Base-by-base conservation (phyloP, 306 rosid genomes). In the Senna tora region DNA sequence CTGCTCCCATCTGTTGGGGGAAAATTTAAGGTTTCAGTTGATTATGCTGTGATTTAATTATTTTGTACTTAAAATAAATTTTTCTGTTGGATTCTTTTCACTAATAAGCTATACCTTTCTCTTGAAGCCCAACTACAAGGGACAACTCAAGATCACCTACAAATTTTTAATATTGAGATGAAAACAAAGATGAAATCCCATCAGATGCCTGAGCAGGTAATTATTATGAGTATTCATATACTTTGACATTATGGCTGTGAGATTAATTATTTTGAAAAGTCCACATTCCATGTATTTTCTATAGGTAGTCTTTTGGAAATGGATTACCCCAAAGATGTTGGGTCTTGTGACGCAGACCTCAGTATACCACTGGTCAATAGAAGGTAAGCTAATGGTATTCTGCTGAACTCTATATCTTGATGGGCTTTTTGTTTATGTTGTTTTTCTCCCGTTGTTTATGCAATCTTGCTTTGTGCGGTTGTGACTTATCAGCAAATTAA, bases 151-250 rank as follows among this genome's bases (percentile, higher is more conserved):
- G 99, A 95, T 75, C 99, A 95, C 86, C 84, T 95, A 16, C 99
- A 95, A 78, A 91, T 95, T 74, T 95, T 95, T 75, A 95, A 95
- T 80, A 95, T 95, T 54, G 99, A 95, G 88, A 65, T 86, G 95
- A 95, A 95, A 83, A 82, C 99, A 21, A 95, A 91, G 84, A 79
- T 95, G 89, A 95, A 95, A 80, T 95, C 99, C 7, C 69, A 91
- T 83, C 85, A 88, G 78, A 89, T 95, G 99, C 93, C 99, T 15
- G 99, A 95, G 88, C 99, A 95, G 97, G 99, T 95, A 81, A 63
- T 42, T 70, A 36, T 61, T 47, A 65, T 28, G 20, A 19, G 55
- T 55, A 13, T 46, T 17, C 33, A 33, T 75, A 65, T n/a, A 49
- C 49, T 54, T 15, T 60, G 66, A 39, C 60, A 36, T 58, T 46